A percentile compares a stretch with the other conserved stretches of the same genome.
These are phyloP conservation scores for Herpetospermum pedunculosum DNA, from an alignment of 306 rosid genomes.

Conservation along the genomic window DNA sequence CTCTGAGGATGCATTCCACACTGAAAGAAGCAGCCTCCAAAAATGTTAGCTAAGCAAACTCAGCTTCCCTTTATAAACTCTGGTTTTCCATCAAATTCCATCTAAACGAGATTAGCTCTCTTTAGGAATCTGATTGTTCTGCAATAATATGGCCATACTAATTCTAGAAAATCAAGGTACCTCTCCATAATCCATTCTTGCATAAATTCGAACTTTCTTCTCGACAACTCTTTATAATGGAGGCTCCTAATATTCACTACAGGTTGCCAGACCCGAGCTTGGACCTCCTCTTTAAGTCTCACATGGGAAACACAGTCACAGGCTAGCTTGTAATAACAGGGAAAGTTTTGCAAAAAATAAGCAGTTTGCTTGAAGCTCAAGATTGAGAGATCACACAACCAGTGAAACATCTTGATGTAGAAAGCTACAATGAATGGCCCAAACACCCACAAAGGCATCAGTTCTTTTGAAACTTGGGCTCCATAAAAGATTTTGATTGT, in stretches of 20 bases:
- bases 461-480: constrained; percentile 61
- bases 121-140: constrained; percentile 65
- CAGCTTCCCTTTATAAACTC: background rate
- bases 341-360: constrained; percentile 32
- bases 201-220: constrained; percentile 37
- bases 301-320: constrained; percentile 31
- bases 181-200: constrained; percentile 39
- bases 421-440: constrained; percentile 60
- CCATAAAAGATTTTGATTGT: constrained; percentile 47
- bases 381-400: constrained; percentile 42
- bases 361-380: constrained; percentile 69
- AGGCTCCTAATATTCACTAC: constrained; percentile 31
- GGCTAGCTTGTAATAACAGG: constrained; percentile 37
- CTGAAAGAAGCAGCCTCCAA: background rate
- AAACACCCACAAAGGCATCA: constrained; percentile 68
- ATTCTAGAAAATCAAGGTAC: constrained; percentile 67
- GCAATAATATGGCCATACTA: constrained; percentile 78
- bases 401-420: constrained; percentile 43
- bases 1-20: background rate
- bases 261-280: constrained; percentile 36
- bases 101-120: constrained; percentile 63
- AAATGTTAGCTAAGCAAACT: background rate
- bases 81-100: background rate
- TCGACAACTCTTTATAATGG: constrained; percentile 42
- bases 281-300: constrained; percentile 41